phyloP scores from a whole-genome alignment of 1,139 yeast species.

The Hansenula lynferdii region DNA sequence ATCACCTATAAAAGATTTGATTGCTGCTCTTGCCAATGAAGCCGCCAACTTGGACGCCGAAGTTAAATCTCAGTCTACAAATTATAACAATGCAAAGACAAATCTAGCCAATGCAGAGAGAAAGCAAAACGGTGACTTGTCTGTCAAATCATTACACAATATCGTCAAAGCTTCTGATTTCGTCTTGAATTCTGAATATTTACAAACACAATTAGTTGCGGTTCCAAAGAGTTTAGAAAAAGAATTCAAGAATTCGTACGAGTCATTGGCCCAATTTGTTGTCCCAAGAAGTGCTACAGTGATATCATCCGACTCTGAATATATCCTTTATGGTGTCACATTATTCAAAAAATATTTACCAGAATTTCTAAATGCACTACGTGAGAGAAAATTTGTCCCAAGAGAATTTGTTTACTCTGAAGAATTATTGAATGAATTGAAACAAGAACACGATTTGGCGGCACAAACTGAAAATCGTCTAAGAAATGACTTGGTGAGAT shows the following conservation, averaged over 20 bases:
- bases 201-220: conserved; percentile 78
- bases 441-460: conserved; percentile 75
- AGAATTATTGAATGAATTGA: conserved; percentile 62
- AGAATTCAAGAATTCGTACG: conserved; percentile 67
- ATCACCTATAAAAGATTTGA: conserved; percentile 73
- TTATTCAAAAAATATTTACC: conserved; percentile 75
- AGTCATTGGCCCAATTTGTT: conserved; percentile 71
- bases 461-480: conserved; percentile 67
- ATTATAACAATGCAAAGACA: conserved; percentile 77
- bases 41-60: conserved; percentile 81
- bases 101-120: conserved; percentile 85
- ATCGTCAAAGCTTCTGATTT: conserved; percentile 82
- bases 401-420: conserved; percentile 90
- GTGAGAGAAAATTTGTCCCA: conserved; percentile 90
- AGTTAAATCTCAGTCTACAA: conserved; percentile 63
- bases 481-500: conserved; percentile 74
- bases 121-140: conserved; percentile 88
- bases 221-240: conserved; percentile 65
- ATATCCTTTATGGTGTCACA: conserved; percentile 68
- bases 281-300: conserved; percentile 85
- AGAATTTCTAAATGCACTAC: conserved; percentile 63
- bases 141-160: conserved; percentile 87
- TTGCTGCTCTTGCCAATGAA: conserved; percentile 66
- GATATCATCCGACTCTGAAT: conserved; percentile 72
- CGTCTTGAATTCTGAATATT: conserved; percentile 79